Base-by-base conservation (phyloP, 495 filamentous ascomycete species). In the Gamarada debralockiae region DNA sequence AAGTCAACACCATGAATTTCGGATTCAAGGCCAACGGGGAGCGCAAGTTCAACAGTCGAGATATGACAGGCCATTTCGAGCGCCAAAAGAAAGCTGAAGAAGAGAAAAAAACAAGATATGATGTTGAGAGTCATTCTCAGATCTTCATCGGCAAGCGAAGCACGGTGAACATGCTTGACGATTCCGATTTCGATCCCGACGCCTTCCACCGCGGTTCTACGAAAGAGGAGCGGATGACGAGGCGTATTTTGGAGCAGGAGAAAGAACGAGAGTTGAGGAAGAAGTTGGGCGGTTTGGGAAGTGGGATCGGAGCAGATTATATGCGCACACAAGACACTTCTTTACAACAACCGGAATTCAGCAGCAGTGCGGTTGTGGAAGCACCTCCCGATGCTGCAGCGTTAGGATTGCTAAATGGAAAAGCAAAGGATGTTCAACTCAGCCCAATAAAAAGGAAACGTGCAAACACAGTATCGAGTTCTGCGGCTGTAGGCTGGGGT, bases 221-320 rank as follows among this genome's bases (percentile, higher is more conserved):
- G 3, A 65, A 65, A 27, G 52, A 65, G 36, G 62, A 65, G 39
- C 55, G 62, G 13, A 49, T 61, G 45, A 65, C 42, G 2, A 25
- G 55, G 15, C 48, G 48, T 21, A 20, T 65, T 2, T 25, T 60
- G 14, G 82, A 81, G 18, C 77, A 85, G 48, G 83, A 96, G 62
- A 85, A 83, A 53, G 93, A 98, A 66, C 75, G 83, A 7, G 87
- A 95, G 41, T 82, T 97, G 43, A 84, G 84, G 21, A 79, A 81
- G 59, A 83, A 78, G 53, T 76, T 98, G 3, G 73, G 76, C 1
- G 60, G 70, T 33, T 60, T 78, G 13, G 85, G 86, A 0, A 80
- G 75, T 45, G 84, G 85, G 12, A 75, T 86, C 0, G 91, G 89
- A 2, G 81, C 79, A 38, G 86, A 93, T 48, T 96, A 96, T 70